Conservation (phyloP, 2,329 filamentous ascomycete species). For the Eurotiales sp. region DNA sequence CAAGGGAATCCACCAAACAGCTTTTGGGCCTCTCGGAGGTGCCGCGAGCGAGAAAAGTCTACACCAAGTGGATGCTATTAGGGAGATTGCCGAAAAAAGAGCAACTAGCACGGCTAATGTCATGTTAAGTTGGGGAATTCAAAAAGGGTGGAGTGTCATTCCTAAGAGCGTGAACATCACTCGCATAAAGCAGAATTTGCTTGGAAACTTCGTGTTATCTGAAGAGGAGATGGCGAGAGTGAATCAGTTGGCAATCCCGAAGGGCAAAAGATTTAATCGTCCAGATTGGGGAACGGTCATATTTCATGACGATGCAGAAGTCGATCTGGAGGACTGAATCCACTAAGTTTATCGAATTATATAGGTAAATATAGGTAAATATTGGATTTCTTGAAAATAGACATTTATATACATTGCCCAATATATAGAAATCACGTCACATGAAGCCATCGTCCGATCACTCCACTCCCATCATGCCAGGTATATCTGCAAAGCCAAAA, state of each 20-base stretch:
- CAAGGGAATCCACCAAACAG: slow-evolving; percentile 35
- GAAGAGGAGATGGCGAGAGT: slow-evolving; percentile 16
- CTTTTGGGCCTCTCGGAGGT: slow-evolving; percentile 52
- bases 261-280: slow-evolving; percentile 21
- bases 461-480: slow-evolving; percentile 5
- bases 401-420: too few relatives aligned
- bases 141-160: slow-evolving; percentile 48
- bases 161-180: slow-evolving; percentile 47
- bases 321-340: slow-evolving; percentile 23
- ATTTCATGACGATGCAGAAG: slow-evolving; percentile 22
- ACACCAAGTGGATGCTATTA: slow-evolving; percentile 50
- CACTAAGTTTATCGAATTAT: too few relatives aligned
- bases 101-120: slow-evolving; percentile 58
- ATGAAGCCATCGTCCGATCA: too few relatives aligned
- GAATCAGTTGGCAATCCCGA: slow-evolving; percentile 14
- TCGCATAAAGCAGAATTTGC: slow-evolving; percentile 47
- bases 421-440: too few relatives aligned
- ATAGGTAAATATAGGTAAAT: background rate
- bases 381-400: too few relatives aligned
- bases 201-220: slow-evolving; percentile 25
- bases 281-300: slow-evolving; percentile 22
- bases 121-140: slow-evolving; percentile 48
- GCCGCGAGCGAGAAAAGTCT: slow-evolving; percentile 61
- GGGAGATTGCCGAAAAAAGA: slow-evolving; percentile 54
- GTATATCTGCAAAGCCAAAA: slow-evolving; percentile 5